Percentiles rank a stretch among this genome's conserved stretches.
phyloP scores from a whole-genome alignment of 305 asterid genomes.

The Fraxinus angustifolia region DNA sequence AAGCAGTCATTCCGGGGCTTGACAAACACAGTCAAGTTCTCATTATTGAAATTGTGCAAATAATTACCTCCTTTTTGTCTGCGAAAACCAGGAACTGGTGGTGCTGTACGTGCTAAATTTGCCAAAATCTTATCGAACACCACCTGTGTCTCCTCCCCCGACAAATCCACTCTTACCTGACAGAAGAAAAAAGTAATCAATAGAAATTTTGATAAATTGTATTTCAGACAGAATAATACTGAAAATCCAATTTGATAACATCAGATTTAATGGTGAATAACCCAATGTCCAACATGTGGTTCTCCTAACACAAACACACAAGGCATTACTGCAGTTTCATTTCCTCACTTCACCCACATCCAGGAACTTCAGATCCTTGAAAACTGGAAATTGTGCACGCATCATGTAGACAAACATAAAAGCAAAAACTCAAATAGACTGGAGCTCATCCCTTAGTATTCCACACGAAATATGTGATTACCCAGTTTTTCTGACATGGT shows the following conservation, averaged over 20 bases:
- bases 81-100: conserved; percentile 89
- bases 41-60: conserved; percentile 10
- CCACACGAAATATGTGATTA: background rate
- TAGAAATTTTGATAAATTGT: conserved; percentile 11
- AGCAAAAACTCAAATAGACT: background rate
- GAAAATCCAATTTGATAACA: background rate
- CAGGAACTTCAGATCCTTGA: background rate
- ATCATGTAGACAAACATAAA: background rate
- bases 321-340: conserved; percentile 4
- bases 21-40: conserved; percentile 8
- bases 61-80: conserved; percentile 69
- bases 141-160: conserved; percentile 58
- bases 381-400: conserved; percentile 8
- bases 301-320: conserved; percentile 3
- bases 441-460: background rate
- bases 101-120: conserved; percentile 67
- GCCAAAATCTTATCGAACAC: conserved; percentile 62
- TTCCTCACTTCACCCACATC: conserved; percentile 4
- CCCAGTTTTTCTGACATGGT: background rate
- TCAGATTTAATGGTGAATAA: conserved; percentile 10
- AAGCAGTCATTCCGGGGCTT: conserved; percentile 2
- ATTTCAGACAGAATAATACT: background rate
- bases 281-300: background rate
- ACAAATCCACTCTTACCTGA: conserved; percentile 76
- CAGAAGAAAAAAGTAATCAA: conserved; percentile 14